Evolutionary conservation across 129 eudicot species (phyloP), one percentile per base, ranked within the genome.

Genomic region (Tagetes erecta): DNA sequence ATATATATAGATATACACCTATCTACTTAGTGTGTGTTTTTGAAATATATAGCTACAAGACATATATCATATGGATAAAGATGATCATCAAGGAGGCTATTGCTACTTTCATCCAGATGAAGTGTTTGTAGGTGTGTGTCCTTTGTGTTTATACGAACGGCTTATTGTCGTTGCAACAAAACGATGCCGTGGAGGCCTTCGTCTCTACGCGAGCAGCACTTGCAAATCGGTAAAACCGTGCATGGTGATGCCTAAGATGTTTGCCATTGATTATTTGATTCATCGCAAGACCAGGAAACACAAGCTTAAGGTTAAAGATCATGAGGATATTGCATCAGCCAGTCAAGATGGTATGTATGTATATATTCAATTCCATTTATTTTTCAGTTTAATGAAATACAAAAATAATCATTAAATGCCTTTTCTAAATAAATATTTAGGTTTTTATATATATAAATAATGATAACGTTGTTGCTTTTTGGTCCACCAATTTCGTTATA

Each of bases 61-160:
- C 44, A 0, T 39, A 39, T 39, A 45, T 3, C 36, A 51, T 56
- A 78, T 71, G 82, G 77, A 71, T 38, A 78, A 71, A 55, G 67
- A 63, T 10, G 73, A 76, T 34, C 74, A 72, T 55, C 31, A 27
- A n/a, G 53, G 76, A 30, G 41, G 78, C n/a, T 75, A 65, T 56
- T 84, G 88, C 60, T 72, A 80, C 60, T 80, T 71, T 74, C 88
- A 84, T 65, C 88, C 88, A 62, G 78, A 80, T 39, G 85, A 84
- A 73, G 65, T 80, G 10, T 50, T 73, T 9, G 83, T 80, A 20
- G 85, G 88, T 37, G 83, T 80, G 45, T 80, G 85, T 47, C 88
- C 76, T 39, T 78, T 73, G 13, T 84, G 88, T 57, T 73, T 84
- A 70, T 72, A 84, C 57, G 88, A 80, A 36, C 46, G 85, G 62